Evolutionary conservation across 129 eudicot genomes (phyloP).

Genomic region (Artemisia annua): DNA sequence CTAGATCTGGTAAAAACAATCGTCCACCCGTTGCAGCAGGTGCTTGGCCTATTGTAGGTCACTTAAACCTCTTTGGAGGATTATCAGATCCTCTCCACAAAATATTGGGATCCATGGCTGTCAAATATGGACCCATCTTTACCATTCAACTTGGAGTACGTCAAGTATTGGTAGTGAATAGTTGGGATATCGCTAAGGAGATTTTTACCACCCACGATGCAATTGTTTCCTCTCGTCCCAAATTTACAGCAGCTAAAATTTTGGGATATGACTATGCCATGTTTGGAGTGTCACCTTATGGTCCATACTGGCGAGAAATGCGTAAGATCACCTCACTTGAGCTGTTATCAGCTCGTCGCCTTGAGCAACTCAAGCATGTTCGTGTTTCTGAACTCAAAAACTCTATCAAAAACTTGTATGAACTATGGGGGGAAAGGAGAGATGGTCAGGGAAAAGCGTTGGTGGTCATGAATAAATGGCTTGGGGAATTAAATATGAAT

Average conservation of each 20-base stretch:
- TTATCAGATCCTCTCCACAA: constrained; percentile 9
- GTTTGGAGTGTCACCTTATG: constrained; percentile 27
- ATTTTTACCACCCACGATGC: constrained; percentile 10
- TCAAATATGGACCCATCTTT: background rate
- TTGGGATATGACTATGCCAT: constrained; percentile 25
- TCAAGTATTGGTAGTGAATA: constrained; percentile 6
- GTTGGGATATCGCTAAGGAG: constrained; percentile 12
- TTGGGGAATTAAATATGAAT: constrained; percentile 19
- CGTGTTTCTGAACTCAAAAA: constrained; percentile 5
- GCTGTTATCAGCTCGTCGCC: constrained; percentile 23
- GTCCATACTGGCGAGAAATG: constrained; percentile 38
- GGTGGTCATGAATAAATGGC: constrained; percentile 29
- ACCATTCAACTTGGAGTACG: constrained; percentile 3
- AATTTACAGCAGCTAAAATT: background rate
- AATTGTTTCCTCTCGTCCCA: constrained; percentile 11
- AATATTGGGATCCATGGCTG: constrained; percentile 5
- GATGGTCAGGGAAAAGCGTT: background rate
- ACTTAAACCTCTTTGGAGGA: constrained; percentile 4
- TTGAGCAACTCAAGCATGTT: constrained; percentile 20
- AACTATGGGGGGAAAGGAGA: constrained; percentile 8
- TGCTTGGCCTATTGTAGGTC: constrained; percentile 12
- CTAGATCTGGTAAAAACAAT: constrained; percentile 6
- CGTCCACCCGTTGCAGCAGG: background rate
- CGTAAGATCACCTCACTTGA: constrained; percentile 29
- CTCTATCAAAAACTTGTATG: constrained; percentile 15